Base-by-base conservation (phyloP, 495 filamentous ascomycete species). In the Pseudoneurospora amorphoporcata region DNA sequence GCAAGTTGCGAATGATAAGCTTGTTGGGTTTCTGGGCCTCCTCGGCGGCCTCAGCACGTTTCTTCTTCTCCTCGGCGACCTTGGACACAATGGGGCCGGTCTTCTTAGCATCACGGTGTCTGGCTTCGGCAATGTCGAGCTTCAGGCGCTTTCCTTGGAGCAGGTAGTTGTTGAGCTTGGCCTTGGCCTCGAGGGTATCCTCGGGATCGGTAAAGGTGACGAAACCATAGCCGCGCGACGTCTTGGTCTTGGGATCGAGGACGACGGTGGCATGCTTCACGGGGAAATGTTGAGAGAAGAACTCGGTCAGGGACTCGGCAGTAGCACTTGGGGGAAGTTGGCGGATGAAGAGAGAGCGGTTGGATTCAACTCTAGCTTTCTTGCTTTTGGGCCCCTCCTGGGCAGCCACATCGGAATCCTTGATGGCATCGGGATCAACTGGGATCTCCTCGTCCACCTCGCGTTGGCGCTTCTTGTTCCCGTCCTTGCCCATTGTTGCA, bases 181-280 rank as follows among this genome's bases (percentile, higher is more conserved):
- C 86, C 78, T 90, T 84, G 17, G 95, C 95, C 69, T 87, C 84
- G 74, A 91, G 82, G 37, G 95, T 94, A 82, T 99, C 95, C 73
- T 97, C 94, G 69, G 91, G 85, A 77, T 98, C 95, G 77, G 94
- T 91, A 77, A 98, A 97, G 14, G 95, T 97, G 68, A 98, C 94
- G 82, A 99, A 99, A 68, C 95, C 95, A 81, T 92, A 99, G 10
- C 95, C 95, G 75, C 93, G 92, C 23, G 92, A 97, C 68, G 88
- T 82, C 77, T 97, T 97, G 8, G 93, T 95, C 72, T 86, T 81
- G 1, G 90, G 87, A 79, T 98, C 94, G 40, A 88, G 83, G 23
- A 99, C 92, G 14, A 94, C 93, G 6, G 90, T 91, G 69, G 95
- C 95, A 81, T 98, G 95, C 79, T 97, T 98, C 79, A 98, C 86